Evolutionary conservation across 371 early-diverging fungal genomes (phyloP).

Genomic region (Capillidium heterosporum): DNA sequence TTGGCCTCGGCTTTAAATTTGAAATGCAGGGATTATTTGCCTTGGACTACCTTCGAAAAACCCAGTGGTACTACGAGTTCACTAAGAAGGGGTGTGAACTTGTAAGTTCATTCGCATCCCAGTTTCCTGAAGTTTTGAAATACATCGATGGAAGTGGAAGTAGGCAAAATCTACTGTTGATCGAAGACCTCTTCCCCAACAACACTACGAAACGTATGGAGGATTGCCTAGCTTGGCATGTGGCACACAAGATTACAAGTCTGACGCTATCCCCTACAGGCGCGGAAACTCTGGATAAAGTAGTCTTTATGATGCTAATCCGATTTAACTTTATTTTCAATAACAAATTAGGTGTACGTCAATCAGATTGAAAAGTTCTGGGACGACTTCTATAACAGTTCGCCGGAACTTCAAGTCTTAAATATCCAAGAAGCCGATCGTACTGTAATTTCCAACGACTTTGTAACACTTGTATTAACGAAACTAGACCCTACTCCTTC

Average conservation of each 20-base stretch:
- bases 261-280: slow-evolving; percentile 49
- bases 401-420: slow-evolving; percentile 14
- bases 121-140: slow-evolving; percentile 53
- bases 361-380: not conserved
- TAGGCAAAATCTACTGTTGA: slow-evolving; percentile 25
- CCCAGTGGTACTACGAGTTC: slow-evolving; percentile 66
- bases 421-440: not conserved
- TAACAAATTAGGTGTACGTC: no score
- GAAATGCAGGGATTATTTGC: slow-evolving; percentile 71
- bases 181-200: slow-evolving; percentile 30
- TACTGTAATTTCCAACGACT: not conserved
- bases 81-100: slow-evolving; percentile 53
- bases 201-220: slow-evolving; percentile 20
- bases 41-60: slow-evolving; percentile 64
- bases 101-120: slow-evolving; percentile 41
- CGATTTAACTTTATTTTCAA: no score
- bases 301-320: not conserved
- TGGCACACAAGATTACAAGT: slow-evolving; percentile 30
- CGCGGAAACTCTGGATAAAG: slow-evolving; percentile 34
- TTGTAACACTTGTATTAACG: not conserved
- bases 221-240: slow-evolving; percentile 47
- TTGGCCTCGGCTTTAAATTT: slow-evolving; percentile 81
- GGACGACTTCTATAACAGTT: not conserved
- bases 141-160: slow-evolving; percentile 28
- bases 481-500: slow-evolving; percentile 47